These are phyloP conservation scores for Trichoderma koningiopsis DNA, from an alignment of 2,329 filamentous ascomycete species.

Conservation along the genomic window DNA sequence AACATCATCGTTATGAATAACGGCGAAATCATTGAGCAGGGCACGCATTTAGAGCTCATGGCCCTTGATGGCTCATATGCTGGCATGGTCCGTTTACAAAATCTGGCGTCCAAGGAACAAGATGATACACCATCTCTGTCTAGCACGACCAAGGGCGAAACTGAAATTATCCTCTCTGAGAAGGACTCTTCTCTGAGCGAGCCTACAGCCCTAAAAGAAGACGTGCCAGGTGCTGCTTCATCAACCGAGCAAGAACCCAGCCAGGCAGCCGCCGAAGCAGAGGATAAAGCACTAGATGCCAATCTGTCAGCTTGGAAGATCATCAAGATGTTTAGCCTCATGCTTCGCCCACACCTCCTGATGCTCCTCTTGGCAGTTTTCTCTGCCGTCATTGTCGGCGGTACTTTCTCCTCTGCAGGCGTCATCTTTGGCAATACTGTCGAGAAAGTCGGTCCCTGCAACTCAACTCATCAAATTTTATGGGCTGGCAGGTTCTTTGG, in stretches of 20 bases:
- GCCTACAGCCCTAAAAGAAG: conserved; percentile 44
- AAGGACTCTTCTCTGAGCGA: conserved; percentile 44
- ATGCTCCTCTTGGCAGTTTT: conserved; percentile 46
- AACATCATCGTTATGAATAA: conserved; percentile 65
- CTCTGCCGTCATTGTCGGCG: conserved; percentile 57
- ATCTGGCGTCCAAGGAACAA: conserved; percentile 37
- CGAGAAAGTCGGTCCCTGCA: conserved; percentile 51
- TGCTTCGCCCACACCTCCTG: conserved; percentile 44
- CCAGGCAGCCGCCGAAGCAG: conserved; percentile 29
- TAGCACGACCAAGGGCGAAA: conserved; percentile 38
- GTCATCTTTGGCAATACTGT: conserved; percentile 51
- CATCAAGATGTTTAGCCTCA: conserved; percentile 41
- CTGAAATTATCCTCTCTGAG: conserved; percentile 46
- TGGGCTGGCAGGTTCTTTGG: conserved; percentile 51
- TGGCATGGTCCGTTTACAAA: conserved; percentile 52
- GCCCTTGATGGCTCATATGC: conserved; percentile 53
- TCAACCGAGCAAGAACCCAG: conserved; percentile 26
- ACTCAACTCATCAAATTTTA: conserved; percentile 42
- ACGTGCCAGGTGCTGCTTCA: conserved; percentile 27
- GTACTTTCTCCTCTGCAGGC: conserved; percentile 55
- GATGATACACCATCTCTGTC: conserved; percentile 37
- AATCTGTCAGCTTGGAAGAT: conserved; percentile 45
- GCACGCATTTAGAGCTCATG: conserved; percentile 63
- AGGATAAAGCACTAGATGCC: conserved; percentile 39
- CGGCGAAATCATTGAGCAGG: conserved; percentile 62